Base-by-base conservation (phyloP, 129 eudicot genomes). In the Erigeron canadensis region DNA sequence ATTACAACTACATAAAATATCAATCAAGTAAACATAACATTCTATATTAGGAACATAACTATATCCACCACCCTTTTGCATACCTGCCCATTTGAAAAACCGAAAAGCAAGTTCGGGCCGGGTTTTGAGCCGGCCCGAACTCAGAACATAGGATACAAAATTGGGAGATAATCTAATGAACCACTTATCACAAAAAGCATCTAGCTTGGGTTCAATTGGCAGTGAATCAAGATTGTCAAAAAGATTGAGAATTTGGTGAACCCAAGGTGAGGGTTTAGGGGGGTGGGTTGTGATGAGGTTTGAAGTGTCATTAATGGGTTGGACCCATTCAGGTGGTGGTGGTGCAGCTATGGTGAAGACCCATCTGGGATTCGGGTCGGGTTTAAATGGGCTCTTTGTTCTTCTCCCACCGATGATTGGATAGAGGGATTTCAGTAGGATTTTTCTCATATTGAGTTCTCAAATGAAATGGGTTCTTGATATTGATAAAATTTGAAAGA, bases 281-380 rank as follows among this genome's bases (percentile, higher is more conserved):
- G 85, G 82, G 69, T 78, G 71, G 12, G 79, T 44, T 43, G 83
- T 34, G 75, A 83, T 72, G 88, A 95, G 80, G 74, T 88, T 86
- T 2, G 97, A 87, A 66, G 88, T 84, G 77, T 90, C 86, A 62
- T 28, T 60, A 69, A 82, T 77, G 62, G 99, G 99, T 60, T 90
- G 86, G 4, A 95, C 78, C 99, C 99, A 95, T 78, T 95, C 99
- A 11, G 94, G 96, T 1, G 94, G 97, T 34, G 96, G 94, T 7
- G 77, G 88, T 63, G 87, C 51, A 41, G 85, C 45, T 19, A 69
- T 16, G 75, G 81, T 71, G 76, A 72, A 84, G 54, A 67, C 75
- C 71, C 82, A 79, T 43, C 81, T 80, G 69, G 64, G 53, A 41
- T 70, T 28, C 18, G 73, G 76, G 84, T 60, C 9, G 21, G 44